Evolutionary conservation across 2,329 filamentous ascomycete genomes (phyloP), one percentile per base, ranked within the genome.

Genomic region (Paraphaeosphaeria minitans): DNA sequence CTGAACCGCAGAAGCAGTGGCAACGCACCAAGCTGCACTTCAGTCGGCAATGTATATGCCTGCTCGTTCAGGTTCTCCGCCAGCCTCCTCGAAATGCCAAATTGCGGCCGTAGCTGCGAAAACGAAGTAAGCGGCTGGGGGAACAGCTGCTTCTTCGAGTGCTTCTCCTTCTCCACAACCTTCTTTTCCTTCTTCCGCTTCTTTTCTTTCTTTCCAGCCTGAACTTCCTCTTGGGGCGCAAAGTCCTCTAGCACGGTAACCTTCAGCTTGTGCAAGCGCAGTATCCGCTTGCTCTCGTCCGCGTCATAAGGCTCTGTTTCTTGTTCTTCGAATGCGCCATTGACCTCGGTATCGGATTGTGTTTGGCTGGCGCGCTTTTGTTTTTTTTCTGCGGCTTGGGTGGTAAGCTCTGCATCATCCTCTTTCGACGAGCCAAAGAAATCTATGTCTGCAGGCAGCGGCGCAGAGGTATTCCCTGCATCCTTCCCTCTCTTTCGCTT

Each of bases 11-110:
- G 79, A 37, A 98, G 80, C 47, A 98, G 78, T 29, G 95, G 94
- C 63, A 99, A 78, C 68, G 89, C 89, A 3, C 87, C 93, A 77
- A 98, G 85, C 75, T 99, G 95, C 13, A 99, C 93, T 77, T 98
- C 94, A 0, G 95, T 99, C 13, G 95, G 95, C 57, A 93, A 82
- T 37, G 85, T 87, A 74, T 96, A 99, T 12, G 91, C 92, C 78
- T 98, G 92, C n/a, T 86, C 84, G 14, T 85, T 82, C 31, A 99
- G 81, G 70, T 99, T 99, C 60, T 90, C 86, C 1, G 87, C 87
- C 46, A 99, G 78, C 43, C 88, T 84, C 42, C 84, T 81, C 4
- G 92, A 90, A 43, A 97, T 86, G n/a, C 84, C 84, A 77, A 94
- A 96, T 46, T 82, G 82, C 33, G 82, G 81, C 39, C 87, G 84